Evolutionary conservation across 2,329 filamentous ascomycete genomes (phyloP), one percentile per base, ranked within the genome.

Genomic region (Coccinonectria pachysandricola): DNA sequence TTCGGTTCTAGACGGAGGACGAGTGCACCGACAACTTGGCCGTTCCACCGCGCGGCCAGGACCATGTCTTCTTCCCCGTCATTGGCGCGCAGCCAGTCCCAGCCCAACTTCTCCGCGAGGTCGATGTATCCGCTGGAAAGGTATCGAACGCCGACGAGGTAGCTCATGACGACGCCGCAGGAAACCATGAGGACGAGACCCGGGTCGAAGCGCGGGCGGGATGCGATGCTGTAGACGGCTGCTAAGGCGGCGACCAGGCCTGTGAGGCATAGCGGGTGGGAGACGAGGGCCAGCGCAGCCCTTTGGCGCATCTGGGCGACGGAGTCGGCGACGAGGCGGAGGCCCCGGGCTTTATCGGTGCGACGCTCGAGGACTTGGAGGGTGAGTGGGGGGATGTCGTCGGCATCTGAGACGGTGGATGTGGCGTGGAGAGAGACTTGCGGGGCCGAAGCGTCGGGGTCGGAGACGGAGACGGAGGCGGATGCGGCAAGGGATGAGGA

Each of bases 301-400:
- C 68, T 57, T 49, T 84, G 77, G 35, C 79, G 75, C 62, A 91
- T 85, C 56, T 93, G 79, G 18, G 83, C 81, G 25, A 92, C 71
- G 32, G 78, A 84, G 54, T 88, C 83, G 34, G 84, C 79, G 19
- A 93, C 67, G 12, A 93, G 70, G 36, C 71, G 70, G 26, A 93
- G 63, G 11, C 78, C 77, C 30, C 74, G 66, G 36, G 75, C 57
- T 48, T 78, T 75, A 50, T 86, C 79, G 26, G 63, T 49, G 25
- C 71, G 59, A 25, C 48, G 46, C 23, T 62, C 61, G 21, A 76
- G 57, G 12, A 68, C 52, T 40, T 73, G 70, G 26, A 81, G 73
- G 26, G 67, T 69, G 21, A 86, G 68, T 7, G 75, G 67, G 5
- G 77, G 75, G 30, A 80, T 62, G 42, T 57, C 54, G 32, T 49